These are phyloP conservation scores for Tuber magnatum DNA, from an alignment of 495 filamentous ascomycete species.

Conservation along the genomic window DNA sequence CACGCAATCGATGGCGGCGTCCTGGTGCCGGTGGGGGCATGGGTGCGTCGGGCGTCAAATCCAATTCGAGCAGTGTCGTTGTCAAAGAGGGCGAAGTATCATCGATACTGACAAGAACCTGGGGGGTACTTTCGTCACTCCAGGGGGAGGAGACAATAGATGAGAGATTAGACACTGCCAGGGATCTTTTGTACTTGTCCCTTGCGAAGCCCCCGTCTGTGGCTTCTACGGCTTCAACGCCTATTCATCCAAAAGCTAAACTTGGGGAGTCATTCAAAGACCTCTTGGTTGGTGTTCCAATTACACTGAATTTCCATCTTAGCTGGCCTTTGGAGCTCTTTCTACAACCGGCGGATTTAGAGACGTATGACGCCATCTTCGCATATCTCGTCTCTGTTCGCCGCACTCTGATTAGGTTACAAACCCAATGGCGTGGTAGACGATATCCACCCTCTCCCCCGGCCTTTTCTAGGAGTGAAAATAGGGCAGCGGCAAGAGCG, in stretches of 20 bases:
- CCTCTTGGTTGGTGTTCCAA: slow-evolving; percentile 70
- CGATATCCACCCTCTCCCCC: slow-evolving; percentile 63
- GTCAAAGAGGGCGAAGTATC: slow-evolving; percentile 83
- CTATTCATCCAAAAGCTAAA: slow-evolving; percentile 30
- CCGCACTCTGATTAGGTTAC: slow-evolving; percentile 70
- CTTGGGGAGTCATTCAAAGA: slow-evolving; percentile 59
- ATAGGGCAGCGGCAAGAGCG: slow-evolving; percentile 49
- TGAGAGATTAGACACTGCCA: slow-evolving; percentile 68
- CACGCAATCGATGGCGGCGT: slow-evolving; percentile 55
- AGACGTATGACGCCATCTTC: slow-evolving; percentile 72
- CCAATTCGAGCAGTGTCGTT: slow-evolving; percentile 50
- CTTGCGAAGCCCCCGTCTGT: slow-evolving; percentile 47
- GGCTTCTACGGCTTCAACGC: slow-evolving; percentile 45
- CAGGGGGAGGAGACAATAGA: slow-evolving; percentile 67
- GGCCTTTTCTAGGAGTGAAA: slow-evolving; percentile 46
- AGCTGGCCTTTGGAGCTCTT: slow-evolving; percentile 81
- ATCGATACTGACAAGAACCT: slow-evolving; percentile 64
- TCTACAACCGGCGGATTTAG: slow-evolving; percentile 63
- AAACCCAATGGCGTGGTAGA: slow-evolving; percentile 75
- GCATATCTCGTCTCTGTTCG: slow-evolving; percentile 79
- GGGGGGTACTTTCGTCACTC: slow-evolving; percentile 66
- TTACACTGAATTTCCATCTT: slow-evolving; percentile 62
- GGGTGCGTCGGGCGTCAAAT: slow-evolving; percentile 36
- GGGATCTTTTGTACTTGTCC: slow-evolving; percentile 64
- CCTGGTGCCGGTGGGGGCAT: slow-evolving; percentile 43